Base-by-base conservation (phyloP, 179 eudicot genomes). In the Spinacia oleracea region DNA sequence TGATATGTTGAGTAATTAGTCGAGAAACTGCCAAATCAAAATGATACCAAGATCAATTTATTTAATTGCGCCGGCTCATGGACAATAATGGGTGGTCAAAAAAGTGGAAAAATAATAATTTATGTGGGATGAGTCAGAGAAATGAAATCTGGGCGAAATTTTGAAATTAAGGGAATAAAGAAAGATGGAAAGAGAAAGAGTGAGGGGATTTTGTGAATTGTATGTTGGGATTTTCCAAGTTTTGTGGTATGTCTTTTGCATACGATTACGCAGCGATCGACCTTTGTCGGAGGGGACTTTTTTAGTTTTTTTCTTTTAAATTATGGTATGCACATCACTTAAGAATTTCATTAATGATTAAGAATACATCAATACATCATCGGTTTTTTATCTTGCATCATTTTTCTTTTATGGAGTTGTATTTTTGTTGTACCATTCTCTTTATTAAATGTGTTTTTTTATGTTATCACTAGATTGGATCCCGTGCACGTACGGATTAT, bases 1-100 rank as follows among this genome's bases (percentile, higher is more conserved):
- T 55, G 55, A 77, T 69, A 31, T 16, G 74, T 15, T 43, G 35
- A 14, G 10, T 69, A 23, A 56, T 9, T 25, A 27, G 18, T 60
- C 35, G 18, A 60, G 34, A 29, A 27, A 60, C 34, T 60, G 66
- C 16, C 66, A 53, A 60, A 60, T 27, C 10, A 12, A 60, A 29
- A 20, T 58, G 27, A 58, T 23, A 58, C 63, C 29, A 58, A 58
- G 10, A 58, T 23, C 63, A 58, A 58, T 23, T 58, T 58, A 3
- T 23, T 7, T 29, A 46, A 63, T 64, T 60, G 2, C 18, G 38
- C 35, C 16, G 60, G 53, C 56, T 29, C 42, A 12, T 45, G 4
- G 42, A 25, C 2, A 23, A 42, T 25, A 34, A 50, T 51, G 42
- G 74, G 74, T 69, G 21, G 80, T 77, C 79, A 77, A 77, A 67